A percentile compares a stretch with the other conserved stretches of the same genome.
Conservation (phyloP, 2,329 filamentous ascomycete species). For the Tolypocladium endophyticum region DNA sequence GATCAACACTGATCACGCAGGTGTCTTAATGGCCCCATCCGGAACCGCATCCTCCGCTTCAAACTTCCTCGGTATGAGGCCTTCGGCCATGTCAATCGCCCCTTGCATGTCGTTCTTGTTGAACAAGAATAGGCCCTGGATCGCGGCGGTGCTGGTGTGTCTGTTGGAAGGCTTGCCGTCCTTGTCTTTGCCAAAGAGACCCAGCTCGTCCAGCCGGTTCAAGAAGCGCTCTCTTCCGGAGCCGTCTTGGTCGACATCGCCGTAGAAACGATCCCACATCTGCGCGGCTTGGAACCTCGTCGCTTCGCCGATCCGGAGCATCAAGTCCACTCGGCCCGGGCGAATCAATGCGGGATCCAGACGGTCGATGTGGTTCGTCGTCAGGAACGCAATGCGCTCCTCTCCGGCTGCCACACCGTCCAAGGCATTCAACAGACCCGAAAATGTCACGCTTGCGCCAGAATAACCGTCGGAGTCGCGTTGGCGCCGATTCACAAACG, state of each 20-base stretch:
- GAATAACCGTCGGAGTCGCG: conserved; percentile 73
- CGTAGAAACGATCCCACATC: conserved; percentile 95
- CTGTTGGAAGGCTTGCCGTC: conserved; percentile 35
- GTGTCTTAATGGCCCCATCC: conserved; percentile 30
- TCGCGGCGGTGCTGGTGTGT: conserved; percentile 73
- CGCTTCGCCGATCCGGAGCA: conserved; percentile 78
- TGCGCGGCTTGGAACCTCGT: conserved; percentile 72
- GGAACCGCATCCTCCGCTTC: conserved; percentile 32
- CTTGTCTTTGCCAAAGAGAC: conserved; percentile 52
- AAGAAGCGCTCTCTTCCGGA: conserved; percentile 60
- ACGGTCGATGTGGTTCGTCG: conserved; percentile 86
- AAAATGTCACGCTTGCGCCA: conserved; percentile 87
- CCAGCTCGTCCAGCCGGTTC: conserved; percentile 54
- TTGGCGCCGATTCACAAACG: conserved; percentile 72
- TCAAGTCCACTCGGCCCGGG: conserved; percentile 90
- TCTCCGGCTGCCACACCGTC: conserved; percentile 94
- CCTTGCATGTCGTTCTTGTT: conserved; percentile 88
- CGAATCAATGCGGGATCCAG: conserved; percentile 83
- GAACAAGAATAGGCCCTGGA: conserved; percentile 90
- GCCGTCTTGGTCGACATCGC: conserved; percentile 60
- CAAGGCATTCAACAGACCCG: conserved; percentile 72
- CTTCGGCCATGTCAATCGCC: conserved; percentile 70
- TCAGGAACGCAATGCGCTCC: conserved; percentile 86
- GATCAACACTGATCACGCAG: conserved; percentile 16
- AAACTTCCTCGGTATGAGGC: conserved; percentile 47